These are phyloP conservation scores for Lactarius vividus DNA, from an alignment of 768 basidiomycete species.

Conservation along the genomic window DNA sequence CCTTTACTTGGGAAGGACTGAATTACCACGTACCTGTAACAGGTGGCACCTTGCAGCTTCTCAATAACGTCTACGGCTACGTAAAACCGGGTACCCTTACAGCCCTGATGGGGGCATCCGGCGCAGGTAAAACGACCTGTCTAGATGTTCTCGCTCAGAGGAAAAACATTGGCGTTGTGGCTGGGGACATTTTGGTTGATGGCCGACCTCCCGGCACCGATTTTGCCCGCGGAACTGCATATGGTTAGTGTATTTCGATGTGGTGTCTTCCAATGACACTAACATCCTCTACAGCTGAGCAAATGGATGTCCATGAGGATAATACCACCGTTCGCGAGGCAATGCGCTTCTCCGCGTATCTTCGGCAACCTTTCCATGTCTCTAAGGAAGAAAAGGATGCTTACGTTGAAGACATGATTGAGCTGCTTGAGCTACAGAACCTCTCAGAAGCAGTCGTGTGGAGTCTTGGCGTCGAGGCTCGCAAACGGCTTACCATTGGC, in stretches of 20 bases:
- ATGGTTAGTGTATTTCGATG: constrained; percentile 36
- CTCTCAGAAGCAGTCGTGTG: constrained; percentile 80
- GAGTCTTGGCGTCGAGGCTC: constrained; percentile 65
- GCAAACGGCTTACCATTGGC: constrained; percentile 88
- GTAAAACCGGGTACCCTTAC: constrained; percentile 76
- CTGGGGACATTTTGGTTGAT: constrained; percentile 65
- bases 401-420: constrained; percentile 82
- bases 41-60: constrained; percentile 56
- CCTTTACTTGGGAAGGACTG: constrained; percentile 80
- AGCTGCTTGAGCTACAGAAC: constrained; percentile 81
- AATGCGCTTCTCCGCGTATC: constrained; percentile 80
- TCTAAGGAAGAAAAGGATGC: constrained; percentile 71
- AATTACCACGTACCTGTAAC: constrained; percentile 77
- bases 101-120: constrained; percentile 85
- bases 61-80: constrained; percentile 77
- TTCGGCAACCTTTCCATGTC: constrained; percentile 71
- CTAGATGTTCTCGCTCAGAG: constrained; percentile 73
- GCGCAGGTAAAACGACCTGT: constrained; percentile 79
- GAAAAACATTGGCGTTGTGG: constrained; percentile 68
- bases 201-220: constrained; percentile 57
- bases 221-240: constrained; percentile 69
- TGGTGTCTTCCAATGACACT: constrained; percentile 30
- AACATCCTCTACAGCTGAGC: constrained; percentile 41
- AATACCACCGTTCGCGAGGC: constrained; percentile 84
- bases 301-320: constrained; percentile 84